Percentiles rank a stretch among this genome's conserved stretches.
Evolutionary conservation across 75 land plant species (phyloP).

Genomic region (Pinus albicaulis): DNA sequence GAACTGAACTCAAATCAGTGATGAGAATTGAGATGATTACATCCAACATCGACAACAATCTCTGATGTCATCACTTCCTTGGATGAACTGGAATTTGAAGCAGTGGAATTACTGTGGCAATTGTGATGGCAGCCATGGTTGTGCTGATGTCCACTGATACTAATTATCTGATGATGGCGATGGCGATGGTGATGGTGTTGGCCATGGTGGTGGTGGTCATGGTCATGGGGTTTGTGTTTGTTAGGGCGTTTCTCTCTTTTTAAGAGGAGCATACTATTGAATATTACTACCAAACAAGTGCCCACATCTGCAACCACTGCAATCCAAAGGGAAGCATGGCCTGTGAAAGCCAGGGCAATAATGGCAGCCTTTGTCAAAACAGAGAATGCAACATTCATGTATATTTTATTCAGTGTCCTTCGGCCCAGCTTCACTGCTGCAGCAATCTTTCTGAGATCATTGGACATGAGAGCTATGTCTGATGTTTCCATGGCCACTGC

Average conservation of each 20-base stretch:
- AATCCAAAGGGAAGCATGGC: constrained; percentile 82
- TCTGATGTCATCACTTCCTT: too few species aligned
- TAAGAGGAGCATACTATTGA: constrained; percentile 72
- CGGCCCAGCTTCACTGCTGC: constrained; percentile 51
- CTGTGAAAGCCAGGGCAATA: constrained; percentile 61
- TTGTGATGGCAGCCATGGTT: too few species aligned
- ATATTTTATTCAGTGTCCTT: constrained; percentile 34
- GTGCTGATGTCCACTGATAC: too few species aligned
- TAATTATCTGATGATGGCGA: too few species aligned
- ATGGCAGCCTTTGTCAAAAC: constrained; percentile 63
- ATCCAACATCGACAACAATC: too few species aligned
- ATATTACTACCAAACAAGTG: constrained; percentile 73
- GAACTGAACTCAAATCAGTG: too few species aligned
- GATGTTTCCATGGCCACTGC: constrained; percentile 88
- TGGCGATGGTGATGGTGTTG: too few species aligned
- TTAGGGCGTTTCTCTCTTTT: not conserved
- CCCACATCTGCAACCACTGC: constrained; percentile 94
- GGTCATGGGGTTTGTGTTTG: too few species aligned
- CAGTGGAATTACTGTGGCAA: too few species aligned
- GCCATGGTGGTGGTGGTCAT: too few species aligned
- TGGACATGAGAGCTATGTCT: constrained; percentile 87
- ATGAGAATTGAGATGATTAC: too few species aligned
- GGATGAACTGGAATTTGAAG: too few species aligned
- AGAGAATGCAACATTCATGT: constrained; percentile 62
- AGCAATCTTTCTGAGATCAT: constrained; percentile 73